These are phyloP conservation scores for Exophiala dermatitidis DNA, from an alignment of 2,329 filamentous ascomycete species.

Conservation along the genomic window DNA sequence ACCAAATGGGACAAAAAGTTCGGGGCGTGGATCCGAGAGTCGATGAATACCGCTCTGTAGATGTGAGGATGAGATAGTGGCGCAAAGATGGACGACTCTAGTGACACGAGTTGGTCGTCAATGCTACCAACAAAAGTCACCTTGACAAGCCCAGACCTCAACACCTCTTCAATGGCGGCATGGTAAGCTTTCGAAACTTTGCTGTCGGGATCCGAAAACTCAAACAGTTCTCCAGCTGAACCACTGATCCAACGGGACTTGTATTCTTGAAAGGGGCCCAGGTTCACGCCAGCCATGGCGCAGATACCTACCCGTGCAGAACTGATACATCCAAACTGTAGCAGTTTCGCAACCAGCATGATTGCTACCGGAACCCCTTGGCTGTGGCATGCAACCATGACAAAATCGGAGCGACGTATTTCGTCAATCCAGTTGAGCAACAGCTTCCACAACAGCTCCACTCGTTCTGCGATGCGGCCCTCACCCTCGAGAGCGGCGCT, in stretches of 20 bases:
- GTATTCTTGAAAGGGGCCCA: constrained; percentile 89
- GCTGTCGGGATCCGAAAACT: constrained; percentile 78
- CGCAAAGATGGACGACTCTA: constrained; percentile 88
- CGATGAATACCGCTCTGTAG: constrained; percentile 90
- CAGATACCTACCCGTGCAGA: constrained; percentile 76
- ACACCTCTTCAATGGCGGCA: constrained; percentile 62
- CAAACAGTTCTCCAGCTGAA: constrained; percentile 87
- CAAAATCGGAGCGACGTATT: constrained; percentile 77
- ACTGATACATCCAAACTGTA: constrained; percentile 73
- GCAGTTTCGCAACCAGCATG: constrained; percentile 86
- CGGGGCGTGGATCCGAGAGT: constrained; percentile 82
- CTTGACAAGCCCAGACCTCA: constrained; percentile 66
- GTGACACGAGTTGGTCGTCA: constrained; percentile 88
- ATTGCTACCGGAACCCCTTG: constrained; percentile 91
- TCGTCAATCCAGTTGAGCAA: constrained; percentile 92
- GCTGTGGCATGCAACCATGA: constrained; percentile 87
- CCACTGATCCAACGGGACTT: constrained; percentile 83
- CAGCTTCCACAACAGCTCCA: constrained; percentile 89
- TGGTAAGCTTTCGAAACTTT: constrained; percentile 76
- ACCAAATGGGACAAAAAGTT: constrained; percentile 92
- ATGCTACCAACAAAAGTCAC: constrained; percentile 90
- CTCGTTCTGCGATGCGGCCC: constrained; percentile 80
- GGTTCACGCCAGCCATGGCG: constrained; percentile 81
- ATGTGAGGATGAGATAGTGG: constrained; percentile 85
- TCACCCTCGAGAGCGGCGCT: constrained; percentile 93